These are phyloP conservation scores for Triangularia verruculosa DNA, from an alignment of 2,329 filamentous ascomycete species.

Conservation along the genomic window DNA sequence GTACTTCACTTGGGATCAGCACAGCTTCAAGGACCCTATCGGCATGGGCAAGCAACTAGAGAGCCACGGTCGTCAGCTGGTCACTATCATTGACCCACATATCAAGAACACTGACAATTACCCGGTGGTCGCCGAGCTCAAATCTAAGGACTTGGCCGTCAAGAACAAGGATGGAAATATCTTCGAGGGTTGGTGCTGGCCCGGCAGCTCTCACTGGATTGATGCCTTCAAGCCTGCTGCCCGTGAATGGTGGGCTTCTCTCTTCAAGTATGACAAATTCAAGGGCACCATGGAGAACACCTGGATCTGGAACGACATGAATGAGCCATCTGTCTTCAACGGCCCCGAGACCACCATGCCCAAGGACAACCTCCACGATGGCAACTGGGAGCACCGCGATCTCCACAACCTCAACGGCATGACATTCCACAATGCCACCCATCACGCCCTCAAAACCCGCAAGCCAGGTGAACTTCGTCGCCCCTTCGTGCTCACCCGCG, in stretches of 20 bases:
- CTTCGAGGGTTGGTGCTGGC: slow-evolving; percentile 99
- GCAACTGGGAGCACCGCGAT: slow-evolving; percentile 93
- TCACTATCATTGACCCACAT: slow-evolving; percentile 93
- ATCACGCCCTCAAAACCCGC: slow-evolving; percentile 76
- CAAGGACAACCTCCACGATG: slow-evolving; percentile 92
- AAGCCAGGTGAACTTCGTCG: slow-evolving; percentile 82
- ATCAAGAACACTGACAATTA: slow-evolving; percentile 91
- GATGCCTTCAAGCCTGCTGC: slow-evolving; percentile 94
- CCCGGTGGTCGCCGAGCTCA: slow-evolving; percentile 73
- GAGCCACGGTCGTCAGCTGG: slow-evolving; percentile 80
- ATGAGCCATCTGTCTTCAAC: slow-evolving; percentile 98
- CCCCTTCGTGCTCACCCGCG: slow-evolving; percentile 88
- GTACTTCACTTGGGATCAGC: slow-evolving; percentile 95
- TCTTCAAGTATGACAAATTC: slow-evolving; percentile 88
- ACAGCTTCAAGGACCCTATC: slow-evolving; percentile 82
- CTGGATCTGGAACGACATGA: slow-evolving; percentile 99
- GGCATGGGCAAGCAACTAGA: slow-evolving; percentile 87
- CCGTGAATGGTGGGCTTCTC: slow-evolving; percentile 81
- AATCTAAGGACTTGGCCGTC: slow-evolving; percentile 77
- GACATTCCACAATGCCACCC: slow-evolving; percentile 94
- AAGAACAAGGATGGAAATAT: slow-evolving; percentile 85
- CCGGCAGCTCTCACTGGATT: slow-evolving; percentile 92
- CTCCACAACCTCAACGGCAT: slow-evolving; percentile 94
- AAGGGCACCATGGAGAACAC: slow-evolving; percentile 82
- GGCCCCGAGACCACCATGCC: slow-evolving; percentile 98